Base-by-base conservation (phyloP, 805 yeast genomes). In the Kluyveromyces nonfermentans region DNA sequence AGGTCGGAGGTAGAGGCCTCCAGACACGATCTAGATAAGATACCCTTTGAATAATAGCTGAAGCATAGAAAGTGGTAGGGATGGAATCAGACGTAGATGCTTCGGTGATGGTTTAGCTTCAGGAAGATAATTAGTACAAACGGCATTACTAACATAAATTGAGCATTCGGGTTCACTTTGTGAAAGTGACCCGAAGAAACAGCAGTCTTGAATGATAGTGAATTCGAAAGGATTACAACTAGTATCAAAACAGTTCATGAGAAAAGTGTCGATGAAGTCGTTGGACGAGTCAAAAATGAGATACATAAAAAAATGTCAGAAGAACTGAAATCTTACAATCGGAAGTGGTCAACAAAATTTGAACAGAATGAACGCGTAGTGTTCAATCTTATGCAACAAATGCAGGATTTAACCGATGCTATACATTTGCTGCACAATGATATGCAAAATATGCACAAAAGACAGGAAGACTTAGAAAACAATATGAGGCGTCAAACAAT, bases 371-470 rank as follows among this genome's bases (percentile, higher is more conserved):
- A 33, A 35, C n/a, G 30, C 25, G 19, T 37, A 21, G 10, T 38
- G 15, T 35, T 44, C 18, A 35, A n/a, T 18, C 8, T 31, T 8
- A 5, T 12, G 17, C 38, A 35, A 15, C 40, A 35, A 20, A 19
- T 25, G 42, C 54, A 55, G 28, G 50, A 49, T 25, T 34, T 53
- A 1, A 54, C 50, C 20, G 44, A 49, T 12, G 50, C 54, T 9
- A 33, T 56, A 37, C 34, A 36, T 3, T 47, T 54, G 9, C 41
- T 55, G 40, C 56, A 59, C 2, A 46, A 41, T 17, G 56, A 56
- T 22, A 46, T 55, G 31, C 43, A 46, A 6, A 37, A 22, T 9
- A 22, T 54, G 8, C 42, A 46, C 17, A 41, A 46, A 22, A 47
- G 53, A 12, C 57, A 54, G 45, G 28, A 35, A 7, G 16, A 36